phyloP scores from a whole-genome alignment of 352 stramenopile species.

The Thraustochytrium striatum region DNA sequence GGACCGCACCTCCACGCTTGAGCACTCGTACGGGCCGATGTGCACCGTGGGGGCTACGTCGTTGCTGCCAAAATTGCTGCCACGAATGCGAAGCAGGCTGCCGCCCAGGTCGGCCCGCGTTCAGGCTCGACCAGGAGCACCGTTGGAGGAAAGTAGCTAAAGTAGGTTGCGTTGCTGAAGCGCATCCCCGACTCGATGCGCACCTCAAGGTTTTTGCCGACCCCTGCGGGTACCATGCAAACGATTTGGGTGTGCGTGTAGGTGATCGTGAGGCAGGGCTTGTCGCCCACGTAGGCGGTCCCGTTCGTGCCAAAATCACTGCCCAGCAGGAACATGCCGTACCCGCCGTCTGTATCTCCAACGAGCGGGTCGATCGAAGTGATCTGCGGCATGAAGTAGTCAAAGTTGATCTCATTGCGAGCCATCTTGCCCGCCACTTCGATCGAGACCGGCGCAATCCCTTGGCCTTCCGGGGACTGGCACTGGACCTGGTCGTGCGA shows the following conservation, averaged over 20 bases:
- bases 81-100: neutral
- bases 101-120: neutral
- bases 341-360: slow-evolving; percentile 1
- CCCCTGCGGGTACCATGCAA: neutral
- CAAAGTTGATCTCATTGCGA: neutral
- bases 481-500: neutral
- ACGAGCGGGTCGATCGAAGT: neutral
- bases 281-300: neutral
- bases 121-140: neutral
- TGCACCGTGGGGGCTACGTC: neutral
- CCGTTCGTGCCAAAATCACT: slow-evolving; percentile 5
- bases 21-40: neutral
- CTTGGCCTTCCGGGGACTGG: slow-evolving; percentile 8
- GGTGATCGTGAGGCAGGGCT: neutral
- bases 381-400: slow-evolving; percentile 9
- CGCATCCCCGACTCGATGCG: neutral
- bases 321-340: neutral
- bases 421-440: neutral
- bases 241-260: slow-evolving; percentile 22
- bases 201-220: neutral
- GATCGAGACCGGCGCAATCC: neutral
- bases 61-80: slow-evolving; percentile 1
- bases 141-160: slow-evolving; percentile 5
- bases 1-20: neutral
- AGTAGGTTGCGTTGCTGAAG: neutral